Base-by-base conservation (phyloP, 2,329 filamentous ascomycete species). In the Alternaria conjuncta region DNA sequence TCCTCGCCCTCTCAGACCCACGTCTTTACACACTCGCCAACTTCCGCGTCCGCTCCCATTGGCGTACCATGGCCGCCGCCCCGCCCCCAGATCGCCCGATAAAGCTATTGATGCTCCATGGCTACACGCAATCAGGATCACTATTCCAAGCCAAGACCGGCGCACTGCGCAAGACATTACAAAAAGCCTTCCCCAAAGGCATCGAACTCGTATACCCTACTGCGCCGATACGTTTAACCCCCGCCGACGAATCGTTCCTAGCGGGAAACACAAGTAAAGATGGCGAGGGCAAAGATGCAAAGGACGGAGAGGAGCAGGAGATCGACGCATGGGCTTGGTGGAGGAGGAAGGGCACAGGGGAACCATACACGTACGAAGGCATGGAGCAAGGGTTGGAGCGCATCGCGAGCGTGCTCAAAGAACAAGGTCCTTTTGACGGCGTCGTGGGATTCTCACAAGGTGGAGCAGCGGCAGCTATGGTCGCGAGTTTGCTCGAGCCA, bases 101-200 rank as follows among this genome's bases (percentile, higher is more conserved):
- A 63, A 82, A 82, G 55, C 78, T 86, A 64, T 78, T 86, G 63
- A 84, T 84, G 83, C 81, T 86, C 12, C 84, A 86, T 72, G 92
- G 95, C 80, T 97, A 90, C 86, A 97, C 95, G 8, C 95, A 98
- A 84, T 96, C 92, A 26, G 94, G 94, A 5, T 81, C 90, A 5
- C 84, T 94, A 67, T 97, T 97, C 87, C 90, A 89, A 78, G 88
- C 90, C 79, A 97, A 97, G 83, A 96, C 93, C 49, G 92, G 93
- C 79, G 93, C 93, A 11, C 85, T 97, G 1, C 89, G 94, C 72
- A 97, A 97, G 80, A 84, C 90, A 57, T 86, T 97, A 61, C 80
- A 84, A 64, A 97, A 97, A 76, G 83, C 88, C 26, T 91, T 97
- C 67, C 86, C 88, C 9, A 80, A 80, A 2, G 83, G 82, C 28